Evolutionary conservation across 257 asterid genomes (phyloP), one percentile per base, ranked within the genome.

Genomic region (Gentiana dahurica): DNA sequence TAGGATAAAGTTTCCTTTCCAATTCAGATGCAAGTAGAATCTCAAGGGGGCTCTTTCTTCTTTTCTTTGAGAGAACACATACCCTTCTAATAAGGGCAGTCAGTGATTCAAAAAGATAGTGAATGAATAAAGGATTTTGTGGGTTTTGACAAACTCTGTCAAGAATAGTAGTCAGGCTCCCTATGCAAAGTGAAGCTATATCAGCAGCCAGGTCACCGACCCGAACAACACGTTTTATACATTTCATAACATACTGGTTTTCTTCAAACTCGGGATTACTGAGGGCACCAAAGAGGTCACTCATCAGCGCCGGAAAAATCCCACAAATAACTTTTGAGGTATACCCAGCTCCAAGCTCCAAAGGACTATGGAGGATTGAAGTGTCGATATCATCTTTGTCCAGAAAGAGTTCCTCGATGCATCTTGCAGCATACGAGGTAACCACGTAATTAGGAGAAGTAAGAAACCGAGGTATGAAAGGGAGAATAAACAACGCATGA

Each of bases 401-500:
- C 62, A 89, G 73, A 65, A 92, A 69, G 57, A 88, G 94, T 65
- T 89, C 84, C 80, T 88, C 95, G 38, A 92, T 85, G 82, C 99
- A 92, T 77, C 86, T 88, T 51, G 99, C 95, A 33, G 95, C 95
- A 77, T 92, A 92, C 2, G 99, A 88, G 71, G 88, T 97, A 36
- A 92, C 99, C 48, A 89, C 97, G 68, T 85, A 85, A 7, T 94
- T 81, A 45, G 86, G 95, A 0, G 94, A 72, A 57, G 54, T 71
- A 48, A 92, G 85, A 72, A 72, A 86, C 36, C 95, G 84, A 52
- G 80, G 84, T 51, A 92, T 94, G 53, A 88, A 94, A 5, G 94
- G 94, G 9, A 92, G 83, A 76, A 92, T 59, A 12, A 83, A 84
- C 66, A 88, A 58, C 36, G 82, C 97, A 61, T 71, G 67, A 38